Base-by-base conservation (phyloP, 169 alveolate species). In the Babesia bigemina region DNA sequence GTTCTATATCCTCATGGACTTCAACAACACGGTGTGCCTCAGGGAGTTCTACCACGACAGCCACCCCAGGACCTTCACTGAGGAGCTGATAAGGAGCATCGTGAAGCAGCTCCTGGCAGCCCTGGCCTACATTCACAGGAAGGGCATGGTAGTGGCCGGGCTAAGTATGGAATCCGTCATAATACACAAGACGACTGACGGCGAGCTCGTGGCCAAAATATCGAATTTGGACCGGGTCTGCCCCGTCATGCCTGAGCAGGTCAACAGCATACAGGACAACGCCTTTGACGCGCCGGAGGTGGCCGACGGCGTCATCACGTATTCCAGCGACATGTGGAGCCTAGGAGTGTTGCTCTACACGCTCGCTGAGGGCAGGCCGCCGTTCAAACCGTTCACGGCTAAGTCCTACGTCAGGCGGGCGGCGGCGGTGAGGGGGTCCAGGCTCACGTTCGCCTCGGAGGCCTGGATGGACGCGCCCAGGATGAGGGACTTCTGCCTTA, bases 251-350 rank as follows among this genome's bases (percentile, higher is more conserved):
- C 19, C 36, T n/a, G 6, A 11, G 26, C 45, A 7, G 3, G 22
- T 49, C 7, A 26, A 52, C n/a, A 14, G 0, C 50, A 6, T 33
- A 22, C 49, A 24, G 50, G 42, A 13, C 3, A 28, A 19, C 39
- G 26, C 33, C 21, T 60, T 44, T 6, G 33, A 57, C n/a, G 84
- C 92, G 7, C 92, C 92, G 21, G 92, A 86, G 39, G 49, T 84
- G 8, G 59, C 61, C 44, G 85, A 82, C 36, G 90, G 87, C 11
- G 26, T 63, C 14, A 24, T 86, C 28, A 76, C 87, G 7, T 56
- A 75, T n/a, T 57, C 84, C 36, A 82, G 85, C 60, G 92, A 86
- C 45, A 60, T 86, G 56, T 86, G 92, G 92, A 73, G 84, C 69
- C 57, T 81, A 59, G 92, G 92, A 7, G 90, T 86, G 19, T 48